These are phyloP conservation scores for Rasamsonia emersonii DNA, from an alignment of 2,329 filamentous ascomycete species.

Conservation along the genomic window DNA sequence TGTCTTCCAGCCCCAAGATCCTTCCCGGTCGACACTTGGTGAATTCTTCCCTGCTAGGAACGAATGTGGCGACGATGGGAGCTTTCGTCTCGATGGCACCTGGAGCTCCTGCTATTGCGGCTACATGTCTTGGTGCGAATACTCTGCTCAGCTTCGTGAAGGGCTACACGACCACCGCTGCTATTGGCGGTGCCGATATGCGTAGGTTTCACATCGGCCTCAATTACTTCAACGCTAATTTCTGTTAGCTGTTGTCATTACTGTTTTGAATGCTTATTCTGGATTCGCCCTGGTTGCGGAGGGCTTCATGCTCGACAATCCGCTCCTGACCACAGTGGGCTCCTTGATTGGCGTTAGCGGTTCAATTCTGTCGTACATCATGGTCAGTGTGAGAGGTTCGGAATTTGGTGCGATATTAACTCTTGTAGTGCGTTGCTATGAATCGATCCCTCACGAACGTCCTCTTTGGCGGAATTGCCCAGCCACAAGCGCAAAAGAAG, in stretches of 20 bases:
- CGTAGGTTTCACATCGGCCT: conserved; percentile 33
- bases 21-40: conserved; percentile 67
- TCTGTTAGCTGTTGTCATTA: conserved; percentile 65
- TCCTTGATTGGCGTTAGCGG: conserved; percentile 82
- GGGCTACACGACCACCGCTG: conserved; percentile 78
- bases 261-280: conserved; percentile 82
- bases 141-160: conserved; percentile 73
- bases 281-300: conserved; percentile 86
- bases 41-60: conserved; percentile 65
- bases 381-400: conserved; percentile 26
- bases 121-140: conserved; percentile 67
- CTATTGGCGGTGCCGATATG: conserved; percentile 92
- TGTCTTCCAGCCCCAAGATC: conserved; percentile 67
- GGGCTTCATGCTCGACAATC: conserved; percentile 85
- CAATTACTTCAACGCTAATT: conserved; percentile 15
- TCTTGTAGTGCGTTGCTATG: conserved; percentile 66
- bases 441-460: conserved; percentile 85
- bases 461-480: conserved; percentile 71
- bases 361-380: conserved; percentile 79
- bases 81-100: conserved; percentile 75
- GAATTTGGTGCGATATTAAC: not conserved
- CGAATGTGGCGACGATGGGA: conserved; percentile 75
- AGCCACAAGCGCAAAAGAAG: conserved; percentile 57
- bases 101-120: conserved; percentile 68
- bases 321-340: conserved; percentile 74